A percentile compares a stretch with the other conserved stretches of the same genome.
Conservation (phyloP, 306 rosid genomes). For the Prunus kanzakura region DNA sequence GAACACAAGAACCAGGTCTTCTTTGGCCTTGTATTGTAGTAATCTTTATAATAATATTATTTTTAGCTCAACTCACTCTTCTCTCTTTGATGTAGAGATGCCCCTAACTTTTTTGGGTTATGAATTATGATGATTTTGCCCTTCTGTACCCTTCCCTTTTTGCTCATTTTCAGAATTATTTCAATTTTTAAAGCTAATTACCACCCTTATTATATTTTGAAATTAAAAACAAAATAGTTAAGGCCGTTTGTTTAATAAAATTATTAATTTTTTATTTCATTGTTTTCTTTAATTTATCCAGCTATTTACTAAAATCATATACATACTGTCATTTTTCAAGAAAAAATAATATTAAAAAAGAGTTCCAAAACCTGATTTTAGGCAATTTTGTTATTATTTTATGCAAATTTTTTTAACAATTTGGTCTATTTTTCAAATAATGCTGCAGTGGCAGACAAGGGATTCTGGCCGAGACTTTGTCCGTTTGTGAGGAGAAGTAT, state of each 20-base stretch:
- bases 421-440: slow-evolving; percentile 18
- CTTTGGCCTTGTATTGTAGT: slow-evolving; percentile 43
- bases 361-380: background rate
- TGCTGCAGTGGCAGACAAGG: slow-evolving; percentile 35
- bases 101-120: slow-evolving; percentile 34
- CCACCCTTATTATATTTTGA: background rate
- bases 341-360: background rate
- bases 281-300: background rate
- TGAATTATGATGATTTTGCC: slow-evolving; percentile 33
- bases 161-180: no score
- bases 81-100: slow-evolving; percentile 16
- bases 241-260: background rate
- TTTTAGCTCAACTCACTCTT: slow-evolving; percentile 24
- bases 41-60: slow-evolving; percentile 21
- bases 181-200: background rate
- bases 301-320: background rate
- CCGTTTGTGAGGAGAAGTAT: slow-evolving; percentile 47
- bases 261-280: background rate
- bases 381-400: background rate
- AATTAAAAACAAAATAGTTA: background rate
- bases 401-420: slow-evolving; percentile 6
- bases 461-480: slow-evolving; percentile 45
- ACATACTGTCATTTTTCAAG: background rate
- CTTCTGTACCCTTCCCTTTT: slow-evolving; percentile 8
- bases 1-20: slow-evolving; percentile 44